Evolutionary conservation across 1,284 basidiomycete genomes (phyloP).

Genomic region (Malassezia brasiliensis): DNA sequence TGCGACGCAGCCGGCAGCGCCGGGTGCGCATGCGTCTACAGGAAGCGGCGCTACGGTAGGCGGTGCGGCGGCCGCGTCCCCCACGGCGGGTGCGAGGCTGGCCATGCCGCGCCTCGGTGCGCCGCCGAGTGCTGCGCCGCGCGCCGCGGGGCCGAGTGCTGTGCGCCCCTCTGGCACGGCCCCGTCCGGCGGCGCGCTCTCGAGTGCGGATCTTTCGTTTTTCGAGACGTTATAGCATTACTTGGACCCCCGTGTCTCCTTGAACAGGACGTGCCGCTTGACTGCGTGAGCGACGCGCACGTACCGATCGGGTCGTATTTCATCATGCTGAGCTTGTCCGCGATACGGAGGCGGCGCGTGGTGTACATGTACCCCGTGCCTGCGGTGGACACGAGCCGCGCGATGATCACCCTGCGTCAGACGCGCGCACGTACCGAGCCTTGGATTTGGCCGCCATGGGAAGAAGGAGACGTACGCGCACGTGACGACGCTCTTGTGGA

Average conservation of each 20-base stretch:
- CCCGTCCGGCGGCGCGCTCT: background rate
- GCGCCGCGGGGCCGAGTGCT: background rate
- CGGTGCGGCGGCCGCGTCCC: too few species aligned
- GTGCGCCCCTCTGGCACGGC: too few species aligned
- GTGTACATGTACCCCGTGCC: conserved; percentile 46
- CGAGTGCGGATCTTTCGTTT: conserved; percentile 10
- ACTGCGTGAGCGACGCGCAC: conserved; percentile 23
- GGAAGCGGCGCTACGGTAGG: too few species aligned
- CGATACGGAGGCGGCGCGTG: conserved; percentile 32
- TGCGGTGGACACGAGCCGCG: conserved; percentile 43
- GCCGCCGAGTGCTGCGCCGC: too few species aligned
- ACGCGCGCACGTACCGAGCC: conserved; percentile 28
- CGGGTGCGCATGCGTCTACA: too few species aligned
- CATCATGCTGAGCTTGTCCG: conserved; percentile 39
- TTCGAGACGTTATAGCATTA: conserved; percentile 18
- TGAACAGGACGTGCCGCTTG: conserved; percentile 41
- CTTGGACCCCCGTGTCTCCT: conserved; percentile 36
- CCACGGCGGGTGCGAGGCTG: too few species aligned
- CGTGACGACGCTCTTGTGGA: conserved; percentile 1
- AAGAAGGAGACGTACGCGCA: background rate
- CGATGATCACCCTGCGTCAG: conserved; percentile 34
- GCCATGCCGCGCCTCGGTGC: too few species aligned
- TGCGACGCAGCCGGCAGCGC: too few species aligned
- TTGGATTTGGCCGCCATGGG: conserved; percentile 42
- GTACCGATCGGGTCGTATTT: conserved; percentile 47